Evolutionary conservation across 2,329 filamentous ascomycete species (phyloP).

Genomic region (Alternaria consortialis): DNA sequence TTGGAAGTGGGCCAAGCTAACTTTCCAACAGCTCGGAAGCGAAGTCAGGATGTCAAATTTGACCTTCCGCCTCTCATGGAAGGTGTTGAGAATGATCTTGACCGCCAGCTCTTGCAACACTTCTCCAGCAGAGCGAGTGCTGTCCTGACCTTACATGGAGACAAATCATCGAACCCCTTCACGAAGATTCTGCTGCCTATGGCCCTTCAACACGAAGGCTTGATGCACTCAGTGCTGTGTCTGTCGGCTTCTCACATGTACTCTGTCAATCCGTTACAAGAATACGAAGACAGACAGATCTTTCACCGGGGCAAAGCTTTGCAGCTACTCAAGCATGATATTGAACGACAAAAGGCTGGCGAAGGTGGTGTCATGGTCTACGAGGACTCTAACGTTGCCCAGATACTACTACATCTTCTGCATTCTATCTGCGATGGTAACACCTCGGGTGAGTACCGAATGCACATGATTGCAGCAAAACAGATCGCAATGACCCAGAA

Average conservation of each 20-base stretch:
- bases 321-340: constrained; percentile 61
- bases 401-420: constrained; percentile 67
- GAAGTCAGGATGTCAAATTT: constrained; percentile 51
- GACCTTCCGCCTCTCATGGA: constrained; percentile 72
- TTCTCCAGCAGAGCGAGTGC: constrained; percentile 82
- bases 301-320: constrained; percentile 51
- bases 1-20: constrained; percentile 23
- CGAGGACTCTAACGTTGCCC: constrained; percentile 69
- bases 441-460: constrained; percentile 74
- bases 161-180: constrained; percentile 79
- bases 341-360: constrained; percentile 51
- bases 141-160: constrained; percentile 82
- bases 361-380: constrained; percentile 47
- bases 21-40: constrained; percentile 41
- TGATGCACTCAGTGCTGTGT: constrained; percentile 91
- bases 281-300: constrained; percentile 62
- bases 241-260: constrained; percentile 79
- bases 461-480: constrained; percentile 80
- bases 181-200: constrained; percentile 84
- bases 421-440: constrained; percentile 69
- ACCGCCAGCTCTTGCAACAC: constrained; percentile 82
- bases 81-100: constrained; percentile 81
- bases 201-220: constrained; percentile 77
- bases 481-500: constrained; percentile 69
- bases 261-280: constrained; percentile 60